A percentile compares a stretch with the other conserved stretches of the same genome.
Conservation (phyloP, 257 asterid genomes). For the Coffea eugenioides region DNA sequence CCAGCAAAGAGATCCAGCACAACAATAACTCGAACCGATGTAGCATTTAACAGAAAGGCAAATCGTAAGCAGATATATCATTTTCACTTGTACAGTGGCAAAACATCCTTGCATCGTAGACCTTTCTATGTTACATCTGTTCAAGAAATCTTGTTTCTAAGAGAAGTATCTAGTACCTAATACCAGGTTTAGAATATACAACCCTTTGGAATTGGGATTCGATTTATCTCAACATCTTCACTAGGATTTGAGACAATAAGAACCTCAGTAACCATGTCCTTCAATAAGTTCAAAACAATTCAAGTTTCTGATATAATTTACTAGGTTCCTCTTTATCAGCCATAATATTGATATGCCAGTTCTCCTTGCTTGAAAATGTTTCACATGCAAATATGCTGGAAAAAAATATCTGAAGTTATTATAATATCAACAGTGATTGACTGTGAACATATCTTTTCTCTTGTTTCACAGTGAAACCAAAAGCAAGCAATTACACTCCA, state of each 20-base stretch:
- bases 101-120: neutral
- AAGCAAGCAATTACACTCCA: neutral
- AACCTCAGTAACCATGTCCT: neutral
- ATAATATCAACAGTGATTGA: neutral
- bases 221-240: neutral
- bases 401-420: neutral
- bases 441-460: neutral
- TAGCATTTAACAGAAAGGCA: neutral
- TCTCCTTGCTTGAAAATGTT: neutral
- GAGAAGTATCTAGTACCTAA: neutral
- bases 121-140: neutral
- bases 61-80: neutral
- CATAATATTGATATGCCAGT: neutral
- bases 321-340: neutral
- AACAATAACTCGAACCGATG: neutral
- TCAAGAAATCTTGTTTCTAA: neutral
- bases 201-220: neutral
- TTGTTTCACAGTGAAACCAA: neutral
- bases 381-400: no score
- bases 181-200: neutral
- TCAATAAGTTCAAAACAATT: no score
- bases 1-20: neutral
- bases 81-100: neutral
- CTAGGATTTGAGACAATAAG: neutral
- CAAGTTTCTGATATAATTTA: no score